Base-by-base conservation (phyloP, 179 eudicot species). In the Silene noctiflora region DNA sequence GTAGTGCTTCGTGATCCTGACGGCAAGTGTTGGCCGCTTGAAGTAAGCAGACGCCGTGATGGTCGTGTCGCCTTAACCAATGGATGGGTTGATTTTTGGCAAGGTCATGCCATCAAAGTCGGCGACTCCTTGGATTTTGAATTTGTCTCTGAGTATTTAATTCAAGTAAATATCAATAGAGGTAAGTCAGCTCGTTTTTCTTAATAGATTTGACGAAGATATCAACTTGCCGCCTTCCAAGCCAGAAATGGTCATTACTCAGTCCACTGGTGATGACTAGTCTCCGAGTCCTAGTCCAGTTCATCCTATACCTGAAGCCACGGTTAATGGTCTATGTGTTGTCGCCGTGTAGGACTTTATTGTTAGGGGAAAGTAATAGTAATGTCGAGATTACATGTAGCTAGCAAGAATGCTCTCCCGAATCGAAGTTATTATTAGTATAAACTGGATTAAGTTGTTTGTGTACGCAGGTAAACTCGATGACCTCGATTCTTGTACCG, bases 81-180 rank as follows among this genome's bases (percentile, higher is more conserved):
- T 11, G 84, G 84, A 19, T 82, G 84, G 84, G 56, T 27, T 9
- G 81, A 82, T 11, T 82, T 82, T 17, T 78, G 79, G 79, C 78
- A 78, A 75, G 84, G 74, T 14, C 73, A 78, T 33, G 79, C 4
- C 4, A 42, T 82, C 21, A 44, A 17, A 46, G 62, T 20, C 8
- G 84, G 84, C 35, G 84, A 82, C 74, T 20, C 51, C 19, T 64
- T 82, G 71, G 55, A 42, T 29, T 82, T 75, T 53, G 53, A 82
- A 1, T 82, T 82, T 11, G 69, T 75, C 64, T 70, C 81, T 0
- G 79, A 70, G 6, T 27, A 42, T 66, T 67, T 78, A 24, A 46
- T 82, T 44, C 76, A 82, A 69, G 74, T 82, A 2, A 46, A 22
- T 44, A 56, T 82, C 20, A 48, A 56, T 3, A 31, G 69, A 71